phyloP scores from a whole-genome alignment of 2,329 filamentous ascomycete species.

The Penicillium sp. region DNA sequence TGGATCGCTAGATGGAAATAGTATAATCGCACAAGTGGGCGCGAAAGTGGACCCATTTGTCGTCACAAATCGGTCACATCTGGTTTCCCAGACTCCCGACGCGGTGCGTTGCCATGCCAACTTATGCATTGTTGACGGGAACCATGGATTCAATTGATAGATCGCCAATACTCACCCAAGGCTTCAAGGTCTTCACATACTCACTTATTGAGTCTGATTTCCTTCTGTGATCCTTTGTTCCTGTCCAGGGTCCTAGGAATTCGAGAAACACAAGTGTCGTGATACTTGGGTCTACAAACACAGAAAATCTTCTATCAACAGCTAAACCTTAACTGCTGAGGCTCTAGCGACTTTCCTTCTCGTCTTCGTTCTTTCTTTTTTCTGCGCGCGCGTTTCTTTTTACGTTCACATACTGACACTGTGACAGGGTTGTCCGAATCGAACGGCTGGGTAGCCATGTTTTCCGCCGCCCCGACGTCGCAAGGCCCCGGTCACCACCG shows the following conservation, averaged over 20 bases:
- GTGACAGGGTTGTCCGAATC: slow-evolving; percentile 55
- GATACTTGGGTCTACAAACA: neutral
- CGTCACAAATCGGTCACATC: slow-evolving; percentile 15
- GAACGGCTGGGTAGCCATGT: slow-evolving; percentile 29
- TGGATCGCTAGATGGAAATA: slow-evolving; percentile 8
- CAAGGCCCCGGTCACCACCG: slow-evolving; percentile 65
- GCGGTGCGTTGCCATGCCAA: slow-evolving; percentile 37
- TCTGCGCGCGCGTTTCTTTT: slow-evolving; percentile 30
- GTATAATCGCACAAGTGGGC: slow-evolving; percentile 12
- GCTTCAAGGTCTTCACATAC: slow-evolving; percentile 24
- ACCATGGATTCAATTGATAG: slow-evolving; percentile 30
- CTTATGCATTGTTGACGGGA: slow-evolving; percentile 38
- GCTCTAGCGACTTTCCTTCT: slow-evolving; percentile 9
- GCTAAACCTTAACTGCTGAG: slow-evolving; percentile 13
- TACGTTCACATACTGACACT: slow-evolving; percentile 44
- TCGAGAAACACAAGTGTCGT: neutral
- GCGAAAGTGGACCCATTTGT: slow-evolving; percentile 14
- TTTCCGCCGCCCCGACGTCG: slow-evolving; percentile 19
- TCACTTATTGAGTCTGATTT: slow-evolving; percentile 27
- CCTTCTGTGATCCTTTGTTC: slow-evolving; percentile 10
- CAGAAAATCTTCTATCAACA: neutral
- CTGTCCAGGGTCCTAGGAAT: neutral
- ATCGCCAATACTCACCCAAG: slow-evolving; percentile 29
- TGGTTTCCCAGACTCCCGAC: slow-evolving; percentile 32
- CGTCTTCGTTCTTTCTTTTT: slow-evolving; percentile 14